These are phyloP conservation scores for Gilbertella persicaria DNA, from an alignment of 371 early-diverging fungal genomes.

Conservation along the genomic window DNA sequence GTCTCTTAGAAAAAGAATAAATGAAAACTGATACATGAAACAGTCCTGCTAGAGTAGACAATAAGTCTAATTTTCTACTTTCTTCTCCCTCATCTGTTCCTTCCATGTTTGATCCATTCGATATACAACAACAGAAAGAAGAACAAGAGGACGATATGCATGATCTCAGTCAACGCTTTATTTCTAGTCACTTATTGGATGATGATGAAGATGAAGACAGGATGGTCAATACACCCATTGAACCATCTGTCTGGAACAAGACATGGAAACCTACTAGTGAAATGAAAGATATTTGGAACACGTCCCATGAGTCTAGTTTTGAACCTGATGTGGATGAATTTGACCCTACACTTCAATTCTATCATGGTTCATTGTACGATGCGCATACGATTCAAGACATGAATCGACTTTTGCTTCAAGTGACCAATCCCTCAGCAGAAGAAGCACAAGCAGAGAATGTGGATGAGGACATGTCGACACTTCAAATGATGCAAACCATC, in stretches of 20 bases:
- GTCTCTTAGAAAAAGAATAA: not conserved
- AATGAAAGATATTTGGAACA: slow-evolving; percentile 14
- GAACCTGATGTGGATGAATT: slow-evolving; percentile 46
- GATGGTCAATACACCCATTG: too few species aligned
- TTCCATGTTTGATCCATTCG: slow-evolving; percentile 20
- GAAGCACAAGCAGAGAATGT: slow-evolving; percentile 40
- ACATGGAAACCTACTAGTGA: slow-evolving; percentile 1
- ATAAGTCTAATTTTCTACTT: slow-evolving; percentile 1
- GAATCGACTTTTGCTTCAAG: slow-evolving; percentile 29
- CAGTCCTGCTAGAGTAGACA: too few species aligned
- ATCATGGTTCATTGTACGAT: slow-evolving; percentile 42
- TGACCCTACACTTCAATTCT: slow-evolving; percentile 50
- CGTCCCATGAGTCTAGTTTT: slow-evolving; percentile 7
- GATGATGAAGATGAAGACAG: slow-evolving; percentile 10
- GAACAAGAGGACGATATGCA: slow-evolving; percentile 1
- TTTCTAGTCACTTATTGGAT: slow-evolving; percentile 18
- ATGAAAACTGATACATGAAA: not conserved
- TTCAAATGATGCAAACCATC: slow-evolving; percentile 59
- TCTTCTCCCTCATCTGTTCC: too few species aligned
- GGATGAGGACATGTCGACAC: slow-evolving; percentile 55
- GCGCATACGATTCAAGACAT: slow-evolving; percentile 40
- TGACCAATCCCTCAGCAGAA: slow-evolving; percentile 36
- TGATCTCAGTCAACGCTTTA: slow-evolving; percentile 14
- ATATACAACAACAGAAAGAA: not conserved
- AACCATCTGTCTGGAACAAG: slow-evolving; percentile 5